Conservation (phyloP, 805 yeast species). For the Candida takata region DNA sequence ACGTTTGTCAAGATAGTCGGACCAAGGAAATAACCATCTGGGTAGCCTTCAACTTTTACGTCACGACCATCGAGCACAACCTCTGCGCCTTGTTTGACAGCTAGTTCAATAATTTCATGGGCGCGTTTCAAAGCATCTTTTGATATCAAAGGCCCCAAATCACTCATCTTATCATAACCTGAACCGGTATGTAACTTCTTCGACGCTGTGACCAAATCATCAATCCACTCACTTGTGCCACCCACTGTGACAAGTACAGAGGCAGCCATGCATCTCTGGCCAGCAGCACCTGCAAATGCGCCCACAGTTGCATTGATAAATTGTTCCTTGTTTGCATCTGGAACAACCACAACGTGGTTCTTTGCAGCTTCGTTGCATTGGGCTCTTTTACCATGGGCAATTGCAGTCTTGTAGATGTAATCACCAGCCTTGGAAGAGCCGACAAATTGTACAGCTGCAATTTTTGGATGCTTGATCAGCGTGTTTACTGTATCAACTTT, state of each 20-base stretch:
- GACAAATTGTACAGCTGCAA: constrained; percentile 69
- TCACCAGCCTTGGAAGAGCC: constrained; percentile 73
- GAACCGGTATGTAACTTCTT: constrained; percentile 50
- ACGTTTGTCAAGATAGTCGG: constrained; percentile 62
- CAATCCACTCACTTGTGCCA: constrained; percentile 50
- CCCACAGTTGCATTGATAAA: constrained; percentile 62
- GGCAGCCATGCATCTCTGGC: constrained; percentile 80
- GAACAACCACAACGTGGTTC: constrained; percentile 65
- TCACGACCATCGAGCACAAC: constrained; percentile 59
- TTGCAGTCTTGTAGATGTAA: constrained; percentile 60
- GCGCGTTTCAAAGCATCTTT: constrained; percentile 49
- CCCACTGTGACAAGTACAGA: constrained; percentile 70
- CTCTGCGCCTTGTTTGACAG: constrained; percentile 51
- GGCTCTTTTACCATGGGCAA: constrained; percentile 67
- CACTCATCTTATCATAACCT: constrained; percentile 56
- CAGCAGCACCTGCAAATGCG: constrained; percentile 80
- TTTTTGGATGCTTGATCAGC: constrained; percentile 59
- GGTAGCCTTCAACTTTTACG: constrained; percentile 39
- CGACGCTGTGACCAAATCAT: constrained; percentile 53
- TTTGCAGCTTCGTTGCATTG: constrained; percentile 76
- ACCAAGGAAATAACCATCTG: constrained; percentile 62
- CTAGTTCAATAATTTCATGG: constrained; percentile 43
- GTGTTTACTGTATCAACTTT: constrained; percentile 65
- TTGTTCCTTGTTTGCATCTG: constrained; percentile 62
- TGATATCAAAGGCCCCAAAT: constrained; percentile 65